Percentiles rank a stretch among this genome's conserved stretches.
These are phyloP conservation scores for Tuber brumale DNA, from an alignment of 495 filamentous ascomycete species.

Conservation along the genomic window DNA sequence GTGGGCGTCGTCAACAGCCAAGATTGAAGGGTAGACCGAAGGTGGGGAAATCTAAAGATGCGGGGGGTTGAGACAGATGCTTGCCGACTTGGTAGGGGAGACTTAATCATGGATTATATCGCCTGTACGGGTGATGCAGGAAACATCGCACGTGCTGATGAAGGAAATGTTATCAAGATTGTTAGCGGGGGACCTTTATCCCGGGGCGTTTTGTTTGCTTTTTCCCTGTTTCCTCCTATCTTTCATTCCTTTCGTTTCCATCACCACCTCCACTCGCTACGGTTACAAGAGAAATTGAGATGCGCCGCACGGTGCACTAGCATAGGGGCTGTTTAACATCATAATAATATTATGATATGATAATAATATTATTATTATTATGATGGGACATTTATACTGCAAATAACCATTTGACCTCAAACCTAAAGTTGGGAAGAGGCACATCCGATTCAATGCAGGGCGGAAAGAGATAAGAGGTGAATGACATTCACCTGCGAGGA, in stretches of 20 bases:
- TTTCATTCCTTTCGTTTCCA: neutral
- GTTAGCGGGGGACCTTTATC: neutral
- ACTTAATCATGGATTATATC: neutral
- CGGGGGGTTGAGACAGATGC: slow-evolving; percentile 1
- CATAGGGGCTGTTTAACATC: neutral
- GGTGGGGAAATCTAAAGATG: slow-evolving; percentile 1
- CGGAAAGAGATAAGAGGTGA: neutral
- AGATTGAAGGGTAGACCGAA: neutral
- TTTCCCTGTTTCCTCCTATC: slow-evolving; percentile 9
- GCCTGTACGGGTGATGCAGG: slow-evolving; percentile 1
- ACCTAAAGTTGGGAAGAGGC: neutral
- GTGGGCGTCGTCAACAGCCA: neutral
- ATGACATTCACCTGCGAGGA: neutral
- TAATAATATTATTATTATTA: too few species aligned
- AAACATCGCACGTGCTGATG: neutral
- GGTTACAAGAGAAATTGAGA: neutral
- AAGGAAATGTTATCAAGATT: neutral
- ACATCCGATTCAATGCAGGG: neutral
- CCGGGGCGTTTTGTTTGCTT: slow-evolving; percentile 15
- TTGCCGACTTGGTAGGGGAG: neutral
- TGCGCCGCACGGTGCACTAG: neutral
- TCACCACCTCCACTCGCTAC: neutral
- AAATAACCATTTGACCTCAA: neutral
- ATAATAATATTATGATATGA: too few species aligned
- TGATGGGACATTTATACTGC: neutral